Evolutionary conservation across 1,139 yeast genomes (phyloP).

Genomic region (Kodamaea plutei): DNA sequence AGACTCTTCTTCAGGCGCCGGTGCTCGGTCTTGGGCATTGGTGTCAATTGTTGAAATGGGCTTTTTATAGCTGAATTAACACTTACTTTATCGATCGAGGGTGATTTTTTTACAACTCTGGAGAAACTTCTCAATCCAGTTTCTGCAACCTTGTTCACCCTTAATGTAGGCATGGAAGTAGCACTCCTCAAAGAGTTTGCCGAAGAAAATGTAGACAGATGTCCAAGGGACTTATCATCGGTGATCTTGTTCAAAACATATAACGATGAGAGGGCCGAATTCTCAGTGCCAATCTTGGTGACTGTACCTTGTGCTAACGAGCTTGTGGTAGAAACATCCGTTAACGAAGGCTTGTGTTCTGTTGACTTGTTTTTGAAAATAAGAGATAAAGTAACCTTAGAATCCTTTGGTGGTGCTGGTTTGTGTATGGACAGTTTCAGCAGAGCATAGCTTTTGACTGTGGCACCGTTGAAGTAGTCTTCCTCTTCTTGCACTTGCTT

Average conservation of each 20-base stretch:
- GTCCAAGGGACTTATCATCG: constrained; percentile 25
- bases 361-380: constrained; percentile 20
- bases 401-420: constrained; percentile 13
- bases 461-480: constrained; percentile 12
- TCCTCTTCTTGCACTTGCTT: constrained; percentile 7
- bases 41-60: not conserved
- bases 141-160: not conserved
- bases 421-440: constrained; percentile 5
- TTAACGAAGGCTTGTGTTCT: constrained; percentile 14
- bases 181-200: constrained; percentile 4
- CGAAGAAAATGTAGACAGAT: constrained; percentile 3
- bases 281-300: constrained; percentile 23
- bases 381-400: constrained; percentile 25
- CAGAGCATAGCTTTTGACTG: constrained; percentile 9
- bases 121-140: not conserved
- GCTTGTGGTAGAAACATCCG: constrained; percentile 27
- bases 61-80: not conserved
- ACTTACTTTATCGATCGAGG: not conserved
- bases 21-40: not conserved
- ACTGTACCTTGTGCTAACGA: constrained; percentile 41
- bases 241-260: constrained; percentile 37
- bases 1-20: not conserved
- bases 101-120: not conserved
- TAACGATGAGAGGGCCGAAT: constrained; percentile 38
- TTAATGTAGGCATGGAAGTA: constrained; percentile 2